phyloP scores from a whole-genome alignment of 495 filamentous ascomycete genomes.

The Articulospora tetracladia region DNA sequence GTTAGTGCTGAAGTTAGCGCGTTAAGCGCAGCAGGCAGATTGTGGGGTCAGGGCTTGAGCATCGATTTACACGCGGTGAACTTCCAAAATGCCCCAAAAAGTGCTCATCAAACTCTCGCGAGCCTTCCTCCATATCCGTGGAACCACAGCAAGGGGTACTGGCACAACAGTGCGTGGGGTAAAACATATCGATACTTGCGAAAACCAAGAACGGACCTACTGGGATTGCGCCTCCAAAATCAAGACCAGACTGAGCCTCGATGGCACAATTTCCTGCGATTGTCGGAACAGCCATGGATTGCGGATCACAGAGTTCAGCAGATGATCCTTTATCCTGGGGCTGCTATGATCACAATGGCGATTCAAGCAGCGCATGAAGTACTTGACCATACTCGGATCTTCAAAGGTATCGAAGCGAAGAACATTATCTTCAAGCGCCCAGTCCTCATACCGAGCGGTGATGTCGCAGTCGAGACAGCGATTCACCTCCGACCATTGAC shows the following conservation, averaged over 20 bases:
- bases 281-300: conserved; percentile 24
- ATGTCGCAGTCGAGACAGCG: conserved; percentile 1
- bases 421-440: conserved; percentile 8
- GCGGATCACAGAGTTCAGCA: conserved; percentile 22
- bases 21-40: conserved; percentile 36
- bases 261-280: conserved; percentile 33
- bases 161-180: conserved; percentile 29
- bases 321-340: conserved; percentile 29
- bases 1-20: conserved; percentile 41
- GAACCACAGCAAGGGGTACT: conserved; percentile 25
- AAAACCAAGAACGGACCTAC: conserved; percentile 31
- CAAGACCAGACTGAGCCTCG: conserved; percentile 23
- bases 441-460: conserved; percentile 2
- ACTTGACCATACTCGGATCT: neutral
- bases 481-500: conserved; percentile 1
- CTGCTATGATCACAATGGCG: conserved; percentile 41
- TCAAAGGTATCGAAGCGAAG: neutral
- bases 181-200: conserved; percentile 27
- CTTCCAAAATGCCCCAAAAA: neutral
- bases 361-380: conserved; percentile 25
- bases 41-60: conserved; percentile 38
- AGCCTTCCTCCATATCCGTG: conserved; percentile 33
- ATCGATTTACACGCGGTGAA: conserved; percentile 8
- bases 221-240: conserved; percentile 27
- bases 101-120: neutral